Evolutionary conservation across 1,284 basidiomycete genomes (phyloP).

Genomic region (Cryptococcus amylolentus): DNA sequence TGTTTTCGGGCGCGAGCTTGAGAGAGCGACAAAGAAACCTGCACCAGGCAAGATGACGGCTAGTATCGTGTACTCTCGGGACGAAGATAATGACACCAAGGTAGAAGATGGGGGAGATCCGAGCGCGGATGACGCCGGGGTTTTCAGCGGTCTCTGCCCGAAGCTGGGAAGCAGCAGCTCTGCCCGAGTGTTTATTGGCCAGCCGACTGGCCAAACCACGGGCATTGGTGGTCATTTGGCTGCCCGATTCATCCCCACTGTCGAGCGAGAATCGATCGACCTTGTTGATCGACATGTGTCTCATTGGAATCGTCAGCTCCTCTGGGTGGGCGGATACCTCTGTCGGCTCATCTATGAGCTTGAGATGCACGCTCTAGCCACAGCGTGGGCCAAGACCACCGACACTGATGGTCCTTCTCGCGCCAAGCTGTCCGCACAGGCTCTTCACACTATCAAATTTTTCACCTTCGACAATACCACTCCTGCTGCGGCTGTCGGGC

Average conservation of each 20-base stretch:
- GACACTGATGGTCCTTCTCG: conserved; percentile 55
- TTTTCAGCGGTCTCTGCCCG: conserved; percentile 81
- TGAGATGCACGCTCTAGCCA: conserved; percentile 59
- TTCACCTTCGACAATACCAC: conserved; percentile 85
- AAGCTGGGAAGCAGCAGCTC: conserved; percentile 63
- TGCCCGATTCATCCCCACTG: conserved; percentile 91
- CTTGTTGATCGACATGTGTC: conserved; percentile 68
- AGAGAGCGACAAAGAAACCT: conserved; percentile 92
- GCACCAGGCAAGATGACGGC: conserved; percentile 75
- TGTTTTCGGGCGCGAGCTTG: conserved; percentile 72
- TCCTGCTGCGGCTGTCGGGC: conserved; percentile 78
- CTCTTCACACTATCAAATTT: conserved; percentile 80
- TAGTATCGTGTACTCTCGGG: conserved; percentile 86
- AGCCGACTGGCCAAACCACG: conserved; percentile 75
- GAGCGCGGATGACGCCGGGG: conserved; percentile 61
- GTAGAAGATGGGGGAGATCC: conserved; percentile 64
- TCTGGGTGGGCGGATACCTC: conserved; percentile 74
- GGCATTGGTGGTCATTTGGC: conserved; percentile 89
- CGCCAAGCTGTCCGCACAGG: conserved; percentile 60
- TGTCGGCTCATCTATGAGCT: conserved; percentile 80
- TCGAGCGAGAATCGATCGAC: conserved; percentile 93
- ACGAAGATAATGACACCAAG: conserved; percentile 69
- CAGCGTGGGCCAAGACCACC: conserved; percentile 44
- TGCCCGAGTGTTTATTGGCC: conserved; percentile 43
- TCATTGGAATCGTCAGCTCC: conserved; percentile 83